Conservation (phyloP, 1,284 basidiomycete species). For the Cystobasidium pallidum region DNA sequence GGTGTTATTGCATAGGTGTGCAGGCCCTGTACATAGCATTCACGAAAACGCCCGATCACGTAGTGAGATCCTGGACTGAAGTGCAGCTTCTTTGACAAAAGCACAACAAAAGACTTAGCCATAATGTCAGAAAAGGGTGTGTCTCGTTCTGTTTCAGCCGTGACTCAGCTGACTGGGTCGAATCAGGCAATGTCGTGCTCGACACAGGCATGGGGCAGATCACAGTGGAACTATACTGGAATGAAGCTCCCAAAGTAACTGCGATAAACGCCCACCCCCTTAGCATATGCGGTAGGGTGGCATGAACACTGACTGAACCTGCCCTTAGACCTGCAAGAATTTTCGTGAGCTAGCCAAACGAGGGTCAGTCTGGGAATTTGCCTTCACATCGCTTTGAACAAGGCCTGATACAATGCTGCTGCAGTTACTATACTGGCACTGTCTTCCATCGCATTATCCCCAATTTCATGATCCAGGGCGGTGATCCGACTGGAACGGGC, state of each 20-base stretch:
- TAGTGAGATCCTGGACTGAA: neutral
- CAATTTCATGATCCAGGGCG: slow-evolving; percentile 92
- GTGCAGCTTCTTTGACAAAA: neutral
- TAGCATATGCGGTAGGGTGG: neutral
- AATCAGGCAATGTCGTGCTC: slow-evolving; percentile 41
- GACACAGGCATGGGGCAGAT: slow-evolving; percentile 42
- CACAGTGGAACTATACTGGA: slow-evolving; percentile 81
- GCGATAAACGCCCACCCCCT: too few species aligned
- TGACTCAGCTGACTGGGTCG: neutral
- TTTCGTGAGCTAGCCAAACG: slow-evolving; percentile 81
- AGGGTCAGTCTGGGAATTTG: slow-evolving; percentile 59
- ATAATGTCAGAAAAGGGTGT: slow-evolving; percentile 37
- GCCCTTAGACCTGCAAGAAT: slow-evolving; percentile 82
- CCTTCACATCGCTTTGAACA: neutral
- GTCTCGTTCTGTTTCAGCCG: neutral
- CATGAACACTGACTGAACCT: neutral
- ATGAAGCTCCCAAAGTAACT: slow-evolving; percentile 80
- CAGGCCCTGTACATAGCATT: neutral
- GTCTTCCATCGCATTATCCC: slow-evolving; percentile 89
- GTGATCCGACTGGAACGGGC: slow-evolving; percentile 93
- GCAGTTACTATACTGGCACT: slow-evolving; percentile 73
- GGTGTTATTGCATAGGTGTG: neutral
- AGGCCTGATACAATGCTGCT: neutral
- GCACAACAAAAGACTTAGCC: neutral
- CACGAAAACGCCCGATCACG: neutral